A percentile compares a stretch with the other conserved stretches of the same genome.
Evolutionary conservation across 305 asterid species (phyloP).

Genomic region (Plantago rigida): DNA sequence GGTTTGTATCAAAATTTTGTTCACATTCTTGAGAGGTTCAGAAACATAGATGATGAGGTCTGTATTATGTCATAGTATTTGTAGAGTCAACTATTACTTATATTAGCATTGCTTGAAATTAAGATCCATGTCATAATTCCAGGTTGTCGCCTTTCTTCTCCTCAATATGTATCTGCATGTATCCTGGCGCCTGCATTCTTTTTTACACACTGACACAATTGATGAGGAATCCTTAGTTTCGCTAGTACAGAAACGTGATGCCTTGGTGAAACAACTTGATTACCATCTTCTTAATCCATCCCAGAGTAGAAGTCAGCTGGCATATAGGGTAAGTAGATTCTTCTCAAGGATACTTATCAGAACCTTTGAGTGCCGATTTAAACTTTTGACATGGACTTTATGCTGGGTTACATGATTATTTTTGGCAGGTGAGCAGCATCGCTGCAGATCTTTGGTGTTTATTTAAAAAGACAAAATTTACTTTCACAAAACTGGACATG

Average conservation of each 20-base stretch:
- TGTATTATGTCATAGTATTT: constrained; percentile 24
- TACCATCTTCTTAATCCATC: constrained; percentile 40
- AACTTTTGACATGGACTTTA: constrained; percentile 22
- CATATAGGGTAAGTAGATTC: constrained; percentile 55
- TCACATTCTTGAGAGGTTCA: constrained; percentile 54
- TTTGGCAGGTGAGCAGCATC: constrained; percentile 59
- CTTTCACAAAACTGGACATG: constrained; percentile 54
- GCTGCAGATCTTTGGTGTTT: constrained; percentile 79
- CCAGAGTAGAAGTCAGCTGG: constrained; percentile 50
- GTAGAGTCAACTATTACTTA: constrained; percentile 13
- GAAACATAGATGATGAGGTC: constrained; percentile 81
- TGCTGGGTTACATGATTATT: constrained; percentile 22
- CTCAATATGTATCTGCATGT: constrained; percentile 89
- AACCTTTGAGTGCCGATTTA: background rate
- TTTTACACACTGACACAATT: constrained; percentile 56
- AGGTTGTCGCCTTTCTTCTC: constrained; percentile 77
- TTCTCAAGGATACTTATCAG: background rate
- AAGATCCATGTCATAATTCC: constrained; percentile 30
- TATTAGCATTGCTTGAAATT: constrained; percentile 25
- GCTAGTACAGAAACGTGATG: constrained; percentile 50
- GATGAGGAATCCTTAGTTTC: constrained; percentile 55
- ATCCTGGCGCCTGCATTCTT: constrained; percentile 71
- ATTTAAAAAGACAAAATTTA: constrained; percentile 57
- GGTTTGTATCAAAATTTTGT: constrained; percentile 59
- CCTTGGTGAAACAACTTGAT: constrained; percentile 72